Conservation (phyloP, 495 filamentous ascomycete species). For the Hamigera avellanea region DNA sequence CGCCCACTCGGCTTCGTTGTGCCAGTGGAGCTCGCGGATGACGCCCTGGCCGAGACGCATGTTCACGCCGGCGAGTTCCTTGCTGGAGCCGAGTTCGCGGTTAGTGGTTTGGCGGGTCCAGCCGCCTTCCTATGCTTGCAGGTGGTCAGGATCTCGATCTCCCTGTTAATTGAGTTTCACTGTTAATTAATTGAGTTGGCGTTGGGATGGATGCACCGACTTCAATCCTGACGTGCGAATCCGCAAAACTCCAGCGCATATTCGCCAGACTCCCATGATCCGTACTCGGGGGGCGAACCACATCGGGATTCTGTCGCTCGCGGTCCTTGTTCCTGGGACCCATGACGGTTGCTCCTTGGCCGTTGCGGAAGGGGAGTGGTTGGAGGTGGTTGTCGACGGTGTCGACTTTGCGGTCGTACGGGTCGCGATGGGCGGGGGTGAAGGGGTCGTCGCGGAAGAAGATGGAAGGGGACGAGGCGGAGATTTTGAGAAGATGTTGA, state of each 20-base stretch:
- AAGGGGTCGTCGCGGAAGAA: conserved; percentile 16
- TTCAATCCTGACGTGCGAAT: conserved; percentile 56
- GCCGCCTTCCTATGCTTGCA: conserved; percentile 42
- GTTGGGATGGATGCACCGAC: conserved; percentile 15
- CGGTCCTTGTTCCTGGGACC: conserved; percentile 55
- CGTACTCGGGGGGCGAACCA: conserved; percentile 52
- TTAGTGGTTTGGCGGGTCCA: conserved; percentile 59
- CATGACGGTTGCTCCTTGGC: conserved; percentile 46
- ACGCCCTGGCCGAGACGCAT: conserved; percentile 56
- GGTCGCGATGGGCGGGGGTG: conserved; percentile 29
- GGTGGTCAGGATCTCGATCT: not conserved
- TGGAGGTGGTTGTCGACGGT: conserved; percentile 43
- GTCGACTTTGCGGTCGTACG: conserved; percentile 43
- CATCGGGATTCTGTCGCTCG: conserved; percentile 50
- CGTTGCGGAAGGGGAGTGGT: conserved; percentile 55
- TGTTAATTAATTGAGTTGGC: too few species aligned
- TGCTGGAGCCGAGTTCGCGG: conserved; percentile 45
- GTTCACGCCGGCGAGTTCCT: conserved; percentile 53
- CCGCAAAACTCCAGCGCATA: conserved; percentile 57
- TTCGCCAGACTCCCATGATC: conserved; percentile 51
- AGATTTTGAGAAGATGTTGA: conserved; percentile 3
- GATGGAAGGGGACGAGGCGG: conserved; percentile 3
- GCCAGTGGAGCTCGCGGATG: conserved; percentile 67
- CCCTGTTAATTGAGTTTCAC: too few species aligned
- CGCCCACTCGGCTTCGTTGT: conserved; percentile 61